phyloP scores from a whole-genome alignment of 1,284 basidiomycete species.

The Tilletiopsis washingtonensis region DNA sequence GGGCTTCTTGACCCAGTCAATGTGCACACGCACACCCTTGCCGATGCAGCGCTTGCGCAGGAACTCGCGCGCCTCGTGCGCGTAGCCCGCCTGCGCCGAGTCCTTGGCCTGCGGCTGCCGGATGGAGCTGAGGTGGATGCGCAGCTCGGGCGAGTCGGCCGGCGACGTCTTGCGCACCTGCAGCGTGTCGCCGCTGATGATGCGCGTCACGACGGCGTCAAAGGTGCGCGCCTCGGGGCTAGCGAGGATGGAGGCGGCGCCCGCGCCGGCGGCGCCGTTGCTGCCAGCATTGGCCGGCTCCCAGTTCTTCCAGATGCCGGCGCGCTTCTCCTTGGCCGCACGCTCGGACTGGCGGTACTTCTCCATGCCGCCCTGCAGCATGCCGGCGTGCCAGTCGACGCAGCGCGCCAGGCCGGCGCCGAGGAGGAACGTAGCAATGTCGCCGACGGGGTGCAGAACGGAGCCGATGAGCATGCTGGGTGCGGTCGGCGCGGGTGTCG shows the following conservation, averaged over 20 bases:
- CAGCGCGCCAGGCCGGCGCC: conserved; percentile 78
- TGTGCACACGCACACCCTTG: conserved; percentile 32
- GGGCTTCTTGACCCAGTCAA: conserved; percentile 41
- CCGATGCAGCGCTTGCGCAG: conserved; percentile 40
- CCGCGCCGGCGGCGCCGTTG: conserved; percentile 1
- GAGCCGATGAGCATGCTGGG: conserved; percentile 80
- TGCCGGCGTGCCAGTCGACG: conserved; percentile 95
- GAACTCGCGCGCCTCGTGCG: conserved; percentile 74
- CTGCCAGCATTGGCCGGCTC: conserved; percentile 12
- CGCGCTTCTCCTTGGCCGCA: conserved; percentile 70
- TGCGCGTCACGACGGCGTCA: conserved; percentile 72
- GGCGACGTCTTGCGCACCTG: conserved; percentile 41
- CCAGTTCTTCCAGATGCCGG: conserved; percentile 67
- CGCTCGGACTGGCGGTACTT: conserved; percentile 75
- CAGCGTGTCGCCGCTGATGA: conserved; percentile 89
- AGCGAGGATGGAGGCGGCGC: conserved; percentile 14
- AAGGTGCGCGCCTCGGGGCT: conserved; percentile 27
- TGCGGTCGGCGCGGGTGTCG: conserved; percentile 13
- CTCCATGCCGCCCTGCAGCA: conserved; percentile 56
- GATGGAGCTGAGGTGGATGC: conserved; percentile 81
- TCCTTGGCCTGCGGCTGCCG: conserved; percentile 63
- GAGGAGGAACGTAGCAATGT: conserved; percentile 84
- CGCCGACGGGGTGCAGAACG: conserved; percentile 84
- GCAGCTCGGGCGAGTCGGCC: conserved; percentile 62
- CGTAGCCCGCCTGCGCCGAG: conserved; percentile 77